Base-by-base conservation (phyloP, 2,329 filamentous ascomycete genomes). In the Penicillium sp. region DNA sequence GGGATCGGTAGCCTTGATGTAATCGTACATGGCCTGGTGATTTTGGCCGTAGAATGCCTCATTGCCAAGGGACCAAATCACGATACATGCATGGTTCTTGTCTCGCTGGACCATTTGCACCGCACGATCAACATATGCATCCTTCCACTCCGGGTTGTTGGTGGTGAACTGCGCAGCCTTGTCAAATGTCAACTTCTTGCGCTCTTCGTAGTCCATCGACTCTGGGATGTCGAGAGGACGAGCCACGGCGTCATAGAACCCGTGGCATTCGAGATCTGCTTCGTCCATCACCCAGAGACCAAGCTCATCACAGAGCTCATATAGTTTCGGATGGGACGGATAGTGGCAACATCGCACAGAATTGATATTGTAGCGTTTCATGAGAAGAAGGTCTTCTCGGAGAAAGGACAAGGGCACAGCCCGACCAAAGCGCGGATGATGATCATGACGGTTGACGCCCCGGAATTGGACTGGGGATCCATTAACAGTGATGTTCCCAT, bases 21-120 rank as follows among this genome's bases (percentile, higher is more conserved):
- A 88, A 2, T 86, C 76, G 64, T 87, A 86, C 89, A 91, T 91
- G 37, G 84, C 85, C 50, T 79, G 80, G 67, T 89, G 86, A 68
- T 91, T 91, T 8, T 78, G 76, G 0, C 89, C 89, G 66, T 89
- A 90, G 69, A 90, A 91, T 0, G 88, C 84, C 69, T 91, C 89
- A 67, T 91, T 91, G 0, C 89, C 89, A 0, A 91, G 78, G 50
- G 86, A 88, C 89, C 89, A 91, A 39, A 90, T 84, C 52, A 91
- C 86, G 50, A 91, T 80, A 14, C 82, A 87, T 0, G 89, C 73
- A 64, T 90, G 86, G 59, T 90, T 88, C 74, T 90, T 89, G 71
- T 91, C 88, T 15, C 89, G 81, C 66, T 86, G 82, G 0, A 91
- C 80, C 58, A 91, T 75, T 57, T 88, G 85, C 37, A 79, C 75